A percentile compares a stretch with the other conserved stretches of the same genome.
phyloP scores from a whole-genome alignment of 345 rosid species.

The Pistacia vera region DNA sequence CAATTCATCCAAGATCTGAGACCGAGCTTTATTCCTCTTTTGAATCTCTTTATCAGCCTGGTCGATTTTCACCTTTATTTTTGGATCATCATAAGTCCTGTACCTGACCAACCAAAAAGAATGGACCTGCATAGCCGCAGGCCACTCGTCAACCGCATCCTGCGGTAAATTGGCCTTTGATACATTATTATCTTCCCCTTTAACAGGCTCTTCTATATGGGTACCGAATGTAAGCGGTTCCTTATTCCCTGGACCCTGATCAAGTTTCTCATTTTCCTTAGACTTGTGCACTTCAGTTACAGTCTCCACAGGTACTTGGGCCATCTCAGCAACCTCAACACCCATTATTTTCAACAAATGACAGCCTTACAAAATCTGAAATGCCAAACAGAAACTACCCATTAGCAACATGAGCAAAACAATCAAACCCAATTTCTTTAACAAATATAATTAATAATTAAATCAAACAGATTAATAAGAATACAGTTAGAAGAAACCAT shows the following conservation, averaged over 20 bases:
- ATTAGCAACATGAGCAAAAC: background rate
- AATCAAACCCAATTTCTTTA: conserved; percentile 1
- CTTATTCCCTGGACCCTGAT: conserved; percentile 34
- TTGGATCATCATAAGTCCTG: conserved; percentile 62
- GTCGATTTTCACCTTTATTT: conserved; percentile 62
- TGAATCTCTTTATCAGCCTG: conserved; percentile 62
- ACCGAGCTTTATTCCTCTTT: conserved; percentile 45
- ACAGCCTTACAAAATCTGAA: conserved; percentile 20
- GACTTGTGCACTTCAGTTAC: conserved; percentile 39
- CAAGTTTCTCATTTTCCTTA: conserved; percentile 56
- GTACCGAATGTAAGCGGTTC: conserved; percentile 63
- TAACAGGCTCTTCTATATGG: conserved; percentile 46
- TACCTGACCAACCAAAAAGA: conserved; percentile 59
- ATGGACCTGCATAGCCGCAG: conserved; percentile 64
- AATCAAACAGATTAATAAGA: background rate
- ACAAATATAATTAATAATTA: background rate
- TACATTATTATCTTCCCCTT: conserved; percentile 46
- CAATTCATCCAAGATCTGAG: conserved; percentile 42
- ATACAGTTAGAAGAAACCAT: background rate
- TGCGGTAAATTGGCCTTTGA: conserved; percentile 49
- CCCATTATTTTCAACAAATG: conserved; percentile 54
- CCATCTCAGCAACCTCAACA: conserved; percentile 83
- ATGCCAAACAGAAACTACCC: background rate
- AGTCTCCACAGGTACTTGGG: conserved; percentile 51
- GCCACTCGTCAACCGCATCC: conserved; percentile 86